Conservation (phyloP, 371 early-diverging fungal genomes). For the Mortierella polycephala region DNA sequence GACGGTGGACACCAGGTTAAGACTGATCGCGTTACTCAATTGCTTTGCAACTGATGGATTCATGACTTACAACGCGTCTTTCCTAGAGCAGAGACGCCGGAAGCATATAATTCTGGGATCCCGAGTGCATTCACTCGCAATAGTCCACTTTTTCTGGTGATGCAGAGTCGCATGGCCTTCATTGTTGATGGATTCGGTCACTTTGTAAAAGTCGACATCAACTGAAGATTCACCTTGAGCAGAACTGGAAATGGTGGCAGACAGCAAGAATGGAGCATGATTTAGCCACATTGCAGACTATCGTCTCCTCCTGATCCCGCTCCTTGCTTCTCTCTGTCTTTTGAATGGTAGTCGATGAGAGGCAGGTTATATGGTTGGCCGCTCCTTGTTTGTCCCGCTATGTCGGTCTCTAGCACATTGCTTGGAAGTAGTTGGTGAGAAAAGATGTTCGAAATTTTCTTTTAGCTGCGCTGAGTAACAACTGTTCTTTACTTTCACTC, state of each 20-base stretch:
- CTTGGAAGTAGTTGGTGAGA: too few relatives aligned
- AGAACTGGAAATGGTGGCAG: conserved; percentile 11
- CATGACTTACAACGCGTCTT: conserved; percentile 13
- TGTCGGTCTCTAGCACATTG: too few relatives aligned
- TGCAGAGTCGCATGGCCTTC: conserved; percentile 4
- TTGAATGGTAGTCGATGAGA: not conserved
- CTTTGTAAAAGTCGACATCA: conserved; percentile 8
- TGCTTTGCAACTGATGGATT: not conserved
- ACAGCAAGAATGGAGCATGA: conserved; percentile 13
- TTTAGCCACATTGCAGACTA: conserved; percentile 18
- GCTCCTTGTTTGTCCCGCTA: too few relatives aligned
- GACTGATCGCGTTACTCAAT: too few relatives aligned
- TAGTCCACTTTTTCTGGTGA: conserved; percentile 3
- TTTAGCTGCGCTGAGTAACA: too few relatives aligned
- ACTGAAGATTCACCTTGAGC: not conserved
- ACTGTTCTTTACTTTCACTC: too few relatives aligned
- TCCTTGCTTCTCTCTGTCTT: not conserved
- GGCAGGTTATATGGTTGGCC: not conserved
- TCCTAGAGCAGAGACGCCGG: conserved; percentile 4
- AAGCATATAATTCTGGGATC: conserved; percentile 20
- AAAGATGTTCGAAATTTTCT: too few relatives aligned
- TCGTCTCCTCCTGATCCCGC: not conserved
- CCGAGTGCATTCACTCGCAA: conserved; percentile 9
- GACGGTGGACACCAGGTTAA: not conserved
- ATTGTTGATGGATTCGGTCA: conserved; percentile 4